Base-by-base conservation (phyloP, 2,329 filamentous ascomycete species). In the Cladorrhinum sp. region DNA sequence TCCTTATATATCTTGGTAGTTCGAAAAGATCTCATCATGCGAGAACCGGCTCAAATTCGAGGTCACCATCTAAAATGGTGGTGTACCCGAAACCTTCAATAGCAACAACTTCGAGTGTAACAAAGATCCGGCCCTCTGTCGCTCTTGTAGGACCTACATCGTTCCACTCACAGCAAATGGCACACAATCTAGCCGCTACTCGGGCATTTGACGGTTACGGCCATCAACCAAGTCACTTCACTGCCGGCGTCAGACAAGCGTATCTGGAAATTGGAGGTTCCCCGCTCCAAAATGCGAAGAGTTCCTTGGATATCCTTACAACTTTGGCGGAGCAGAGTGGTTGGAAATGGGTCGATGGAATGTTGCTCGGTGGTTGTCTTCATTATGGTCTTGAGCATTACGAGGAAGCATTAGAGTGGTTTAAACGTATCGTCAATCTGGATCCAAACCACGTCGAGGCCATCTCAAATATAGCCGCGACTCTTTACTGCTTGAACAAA, bases 291-390 rank as follows among this genome's bases (percentile, higher is more conserved):
- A 84, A 81, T 64, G 91, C 91, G 8, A 83, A 80, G 51, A 79
- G 83, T 6, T 89, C 90, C 2, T 75, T 96, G 20, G 85, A 90
- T 38, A 85, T 92, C 68, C 79, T 96, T 20, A 86, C 85, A 16
- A 85, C 81, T 64, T 76, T 96, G 6, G 96, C 92, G 71, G 86
- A 90, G 68, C 88, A 93, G 72, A 91, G 88, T 68, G 83, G 82
- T 9, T 95, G 91, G 90, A 84, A 86, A 67, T 99, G 95, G 95
- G 84, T 92, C 57, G 93, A 98, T 71, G 95, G 95, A 1, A 93
- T 98, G 79, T 79, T 98, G 41, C 79, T 98, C 6, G 92, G 90
- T 41, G 95, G 95, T 1, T 98, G 95, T 75, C 79, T 99, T 60
- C 89, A 93, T 54, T 98, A 98, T 76, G 93, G 91, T 7, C 77